Base-by-base conservation (phyloP, 441 rosid genomes). In the Syzygium malaccense region DNA sequence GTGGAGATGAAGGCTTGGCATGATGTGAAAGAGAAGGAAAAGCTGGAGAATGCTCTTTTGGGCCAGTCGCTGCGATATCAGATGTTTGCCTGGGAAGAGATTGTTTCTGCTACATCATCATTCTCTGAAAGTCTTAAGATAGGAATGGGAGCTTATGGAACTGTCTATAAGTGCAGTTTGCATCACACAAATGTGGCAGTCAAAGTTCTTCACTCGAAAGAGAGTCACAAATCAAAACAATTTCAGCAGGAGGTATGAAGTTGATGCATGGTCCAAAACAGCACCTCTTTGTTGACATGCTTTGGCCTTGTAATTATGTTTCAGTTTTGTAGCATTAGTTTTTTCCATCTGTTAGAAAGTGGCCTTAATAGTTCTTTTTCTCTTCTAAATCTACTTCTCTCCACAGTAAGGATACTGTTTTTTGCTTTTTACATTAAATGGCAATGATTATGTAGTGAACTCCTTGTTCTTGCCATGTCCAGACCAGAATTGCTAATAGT, bases 141-240 rank as follows among this genome's bases (percentile, higher is more conserved):
- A 57, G 99, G 99, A 86, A 91, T 90, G 55, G 99, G 99, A 91
- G 99, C 97, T 15, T 95, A 95, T 92, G 99, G 99, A 91, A 91
- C 93, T 41, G 99, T 97, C 75, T 97, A 97, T 88, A 95, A 92
- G 89, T 94, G 99, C 87, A 92, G 78, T 89, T 88, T 96, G 32
- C 97, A 95, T 92, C 98, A 97, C 85, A 96, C 98, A 1, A 87
- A 93, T 3, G 97, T 93, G 0, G 99, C 99, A 48, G 99, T 96
- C 86, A 97, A 97, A 91, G 95, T 97, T 88, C 96, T 97, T 80
- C 99, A 94, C 88, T 91, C 96, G 4, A 92, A 91, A 90, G 98
- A 94, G 91, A 92, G 83, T 87, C 89, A 88, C 56, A 90, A 93
- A 64, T 91, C 92, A 49, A 96, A 94, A 91, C 98, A 97, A 91